Evolutionary conservation across 306 rosid species (phyloP), one percentile per base, ranked within the genome.

Genomic region (Quercus rubra): DNA sequence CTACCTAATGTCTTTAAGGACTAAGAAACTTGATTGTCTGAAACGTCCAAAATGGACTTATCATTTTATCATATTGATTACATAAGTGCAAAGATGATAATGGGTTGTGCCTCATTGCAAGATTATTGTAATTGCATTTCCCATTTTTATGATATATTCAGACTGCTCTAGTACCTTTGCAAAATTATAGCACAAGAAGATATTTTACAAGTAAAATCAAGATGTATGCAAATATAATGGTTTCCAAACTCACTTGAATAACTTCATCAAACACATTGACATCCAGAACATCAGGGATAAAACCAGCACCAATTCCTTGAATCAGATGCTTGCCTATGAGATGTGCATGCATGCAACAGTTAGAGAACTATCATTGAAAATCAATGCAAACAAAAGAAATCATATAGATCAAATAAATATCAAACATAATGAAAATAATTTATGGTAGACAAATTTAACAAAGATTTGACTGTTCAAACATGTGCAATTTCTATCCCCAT

Each of bases 261-360:
- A 92, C 83, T 88, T 90, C 98, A 38, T 94, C 90, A 10, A 92
- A 86, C 49, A 94, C 12, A 55, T 84, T 77, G 55, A 86, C 75
- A 69, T 92, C 96, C 56, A 94, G 81, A 30, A 92, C 76, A n/a
- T 14, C 12, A 28, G 92, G 91, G 68, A 92, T 69, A 17, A 92
- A 2, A 33, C 95, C 97, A 66, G 90, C 85, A 66, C 98, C 98
- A 41, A 94, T 73, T 77, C 98, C 98, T 85, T 86, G 94, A 73
- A 94, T 94, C 77, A 81, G 76, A 78, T 94, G 54, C 54, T 49
- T 12, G 54, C 54, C 54, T 49, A 49, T 49, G 54, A 49, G 54
- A 49, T 49, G 54, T 49, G 54, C 17, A 49, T 10, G 54, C 54
- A 49, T 49, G 54, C 54, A 49, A 12, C 54, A 3, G 54, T 49